phyloP scores from a whole-genome alignment of 2,329 filamentous ascomycete species.

The Aspergillus novoparasiticus region DNA sequence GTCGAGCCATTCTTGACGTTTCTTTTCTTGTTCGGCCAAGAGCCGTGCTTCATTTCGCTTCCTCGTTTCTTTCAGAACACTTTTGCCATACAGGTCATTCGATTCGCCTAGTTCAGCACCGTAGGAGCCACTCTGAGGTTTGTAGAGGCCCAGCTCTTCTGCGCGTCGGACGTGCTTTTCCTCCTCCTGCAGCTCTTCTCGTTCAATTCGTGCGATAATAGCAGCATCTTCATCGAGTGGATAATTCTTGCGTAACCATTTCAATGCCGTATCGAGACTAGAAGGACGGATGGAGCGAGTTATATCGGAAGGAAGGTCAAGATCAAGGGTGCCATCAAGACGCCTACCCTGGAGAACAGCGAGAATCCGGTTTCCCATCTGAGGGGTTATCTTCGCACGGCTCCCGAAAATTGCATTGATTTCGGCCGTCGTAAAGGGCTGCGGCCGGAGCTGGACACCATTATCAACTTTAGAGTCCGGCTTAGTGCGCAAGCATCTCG shows the following conservation, averaged over 20 bases:
- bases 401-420: slow-evolving; percentile 40
- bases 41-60: slow-evolving; percentile 44
- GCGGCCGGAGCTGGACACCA: slow-evolving; percentile 30
- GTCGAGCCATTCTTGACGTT: slow-evolving; percentile 55
- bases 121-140: slow-evolving; percentile 48
- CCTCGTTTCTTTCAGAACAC: slow-evolving; percentile 44
- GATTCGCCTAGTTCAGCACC: slow-evolving; percentile 43
- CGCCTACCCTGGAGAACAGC: slow-evolving; percentile 47
- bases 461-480: slow-evolving; percentile 24
- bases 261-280: slow-evolving; percentile 39
- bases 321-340: slow-evolving; percentile 47
- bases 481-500: slow-evolving; percentile 20
- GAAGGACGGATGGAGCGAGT: slow-evolving; percentile 32
- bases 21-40: slow-evolving; percentile 47
- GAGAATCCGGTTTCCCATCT: slow-evolving; percentile 41
- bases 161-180: slow-evolving; percentile 39
- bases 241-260: slow-evolving; percentile 46
- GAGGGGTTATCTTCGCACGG: slow-evolving; percentile 27
- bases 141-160: slow-evolving; percentile 45
- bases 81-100: slow-evolving; percentile 46
- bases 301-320: slow-evolving; percentile 45
- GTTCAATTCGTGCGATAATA: slow-evolving; percentile 48
- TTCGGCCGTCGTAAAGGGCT: slow-evolving; percentile 36
- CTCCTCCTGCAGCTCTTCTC: slow-evolving; percentile 42
- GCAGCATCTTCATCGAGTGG: slow-evolving; percentile 53